Evolutionary conservation across 2,329 filamentous ascomycete genomes (phyloP), one percentile per base, ranked within the genome.

Genomic region (Mollisiaceae sp.): DNA sequence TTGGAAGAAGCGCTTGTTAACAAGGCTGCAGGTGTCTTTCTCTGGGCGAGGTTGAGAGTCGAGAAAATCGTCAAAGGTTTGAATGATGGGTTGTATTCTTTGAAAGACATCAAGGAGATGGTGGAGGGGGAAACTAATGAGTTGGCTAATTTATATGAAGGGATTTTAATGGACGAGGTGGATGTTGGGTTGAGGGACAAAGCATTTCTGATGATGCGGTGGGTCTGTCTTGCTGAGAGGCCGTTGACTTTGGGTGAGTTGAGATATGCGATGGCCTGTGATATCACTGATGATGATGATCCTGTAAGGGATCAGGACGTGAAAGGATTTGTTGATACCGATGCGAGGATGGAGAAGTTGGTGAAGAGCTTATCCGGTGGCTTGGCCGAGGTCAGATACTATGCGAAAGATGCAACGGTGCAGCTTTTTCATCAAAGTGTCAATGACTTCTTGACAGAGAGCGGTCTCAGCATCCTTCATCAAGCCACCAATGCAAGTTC

Each of bases 341-440:
- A 72, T 62, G 24, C 22, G 2, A 47, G 60, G 14, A 74, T 74
- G 73, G 54, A 66, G 27, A 68, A 22, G 35, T 36, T 72, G 22
- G 59, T 63, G 0, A 70, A 59, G 9, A 73, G 70, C 47, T 35
- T 71, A 3, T 69, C 68, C 1, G 71, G 71, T n/a, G 72, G 72
- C 0, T 39, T 74, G 20, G 71, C 67, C 1, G 69, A 71, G 22
- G 59, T 69, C 5, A 59, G 27, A 35, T 2, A 45, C 8, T 20
- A 39, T 36, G 38, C 20, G 8, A 35, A 14, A 14, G 32, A 5
- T 0, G 41, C 2, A 1, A 75, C 68, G 0, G 76, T 80, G 1
- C 80, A 81, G 65, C 80, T 78, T 45, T 77, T 78, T 47, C 76
- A 79, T 58, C 75, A 78, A 62, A 75, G 75, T 0, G 72, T 82